Conservation (phyloP, 345 rosid genomes). For the Eutrema yunnanense region DNA sequence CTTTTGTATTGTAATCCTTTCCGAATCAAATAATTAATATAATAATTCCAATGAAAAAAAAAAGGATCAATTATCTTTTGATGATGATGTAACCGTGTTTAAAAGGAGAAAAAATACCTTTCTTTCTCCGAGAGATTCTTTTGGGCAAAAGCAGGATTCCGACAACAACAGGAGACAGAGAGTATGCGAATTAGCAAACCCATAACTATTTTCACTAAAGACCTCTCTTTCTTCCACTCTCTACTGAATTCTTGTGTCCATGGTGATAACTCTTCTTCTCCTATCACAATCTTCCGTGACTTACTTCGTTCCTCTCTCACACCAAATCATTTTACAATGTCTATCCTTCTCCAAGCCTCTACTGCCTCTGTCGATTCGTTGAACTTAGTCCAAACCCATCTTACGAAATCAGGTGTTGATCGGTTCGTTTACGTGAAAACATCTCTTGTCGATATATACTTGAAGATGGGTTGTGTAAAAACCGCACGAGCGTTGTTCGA, state of each 20-base stretch:
- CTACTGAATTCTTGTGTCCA: conserved; percentile 38
- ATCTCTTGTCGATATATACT: conserved; percentile 38
- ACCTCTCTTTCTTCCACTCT: conserved; percentile 44
- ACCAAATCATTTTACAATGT: conserved; percentile 56
- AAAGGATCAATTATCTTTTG: too few relatives aligned
- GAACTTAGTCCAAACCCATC: conserved; percentile 40
- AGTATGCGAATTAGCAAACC: too few relatives aligned
- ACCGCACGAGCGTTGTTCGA: conserved; percentile 50
- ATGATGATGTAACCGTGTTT: too few relatives aligned
- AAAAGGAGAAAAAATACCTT: too few relatives aligned
- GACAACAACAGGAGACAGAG: too few relatives aligned
- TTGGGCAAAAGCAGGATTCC: too few relatives aligned
- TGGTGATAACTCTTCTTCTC: conserved; percentile 32
- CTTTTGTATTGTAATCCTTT: too few relatives aligned
- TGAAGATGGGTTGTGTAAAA: conserved; percentile 38
- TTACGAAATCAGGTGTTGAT: conserved; percentile 47
- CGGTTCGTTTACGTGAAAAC: conserved; percentile 54
- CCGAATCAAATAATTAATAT: too few relatives aligned
- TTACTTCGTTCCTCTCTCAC: conserved; percentile 39
- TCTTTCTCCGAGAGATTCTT: too few relatives aligned
- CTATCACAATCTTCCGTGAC: conserved; percentile 43
- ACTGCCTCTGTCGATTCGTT: conserved; percentile 14
- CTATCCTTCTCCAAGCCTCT: conserved; percentile 43
- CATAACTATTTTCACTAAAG: conserved; percentile 6
- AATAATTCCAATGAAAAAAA: too few relatives aligned